phyloP scores from a whole-genome alignment of 2,329 filamentous ascomycete genomes.

The Calonectria hawksworthii region DNA sequence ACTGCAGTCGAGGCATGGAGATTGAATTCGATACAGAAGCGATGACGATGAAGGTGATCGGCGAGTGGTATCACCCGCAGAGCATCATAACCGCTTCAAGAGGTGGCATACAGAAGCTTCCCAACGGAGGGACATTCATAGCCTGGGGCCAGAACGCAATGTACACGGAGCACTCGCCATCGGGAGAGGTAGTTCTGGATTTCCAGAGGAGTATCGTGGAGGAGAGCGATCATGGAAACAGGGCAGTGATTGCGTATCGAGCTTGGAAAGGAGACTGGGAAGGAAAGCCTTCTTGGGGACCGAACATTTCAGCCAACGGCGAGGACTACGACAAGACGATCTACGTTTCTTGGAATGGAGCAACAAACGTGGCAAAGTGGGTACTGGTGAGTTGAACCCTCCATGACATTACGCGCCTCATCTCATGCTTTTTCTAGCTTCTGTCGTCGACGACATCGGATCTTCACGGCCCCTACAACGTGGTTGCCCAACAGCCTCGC shows the following conservation, averaged over 20 bases:
- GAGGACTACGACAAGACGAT: background rate
- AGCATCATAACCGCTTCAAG: background rate
- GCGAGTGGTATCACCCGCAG: conserved; percentile 13
- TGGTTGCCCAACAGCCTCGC: background rate
- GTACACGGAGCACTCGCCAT: background rate
- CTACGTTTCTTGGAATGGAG: conserved; percentile 14
- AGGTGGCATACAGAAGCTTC: background rate
- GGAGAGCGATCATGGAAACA: background rate
- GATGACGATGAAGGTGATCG: background rate
- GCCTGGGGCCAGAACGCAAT: conserved; percentile 13
- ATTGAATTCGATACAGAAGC: background rate
- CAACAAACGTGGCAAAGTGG: conserved; percentile 5
- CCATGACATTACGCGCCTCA: background rate
- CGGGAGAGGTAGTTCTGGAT: background rate
- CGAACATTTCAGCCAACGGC: background rate
- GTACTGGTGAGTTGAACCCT: background rate
- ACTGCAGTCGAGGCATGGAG: conserved; percentile 3
- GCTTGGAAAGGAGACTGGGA: conserved; percentile 13
- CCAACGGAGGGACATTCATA: background rate
- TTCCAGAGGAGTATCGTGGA: background rate
- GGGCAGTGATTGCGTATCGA: background rate
- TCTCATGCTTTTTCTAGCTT: background rate
- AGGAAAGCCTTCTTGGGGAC: conserved; percentile 8
- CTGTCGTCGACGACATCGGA: background rate
- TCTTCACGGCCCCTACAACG: background rate